Evolutionary conservation across 257 asterid species (phyloP).

Genomic region (Solanum acaule): DNA sequence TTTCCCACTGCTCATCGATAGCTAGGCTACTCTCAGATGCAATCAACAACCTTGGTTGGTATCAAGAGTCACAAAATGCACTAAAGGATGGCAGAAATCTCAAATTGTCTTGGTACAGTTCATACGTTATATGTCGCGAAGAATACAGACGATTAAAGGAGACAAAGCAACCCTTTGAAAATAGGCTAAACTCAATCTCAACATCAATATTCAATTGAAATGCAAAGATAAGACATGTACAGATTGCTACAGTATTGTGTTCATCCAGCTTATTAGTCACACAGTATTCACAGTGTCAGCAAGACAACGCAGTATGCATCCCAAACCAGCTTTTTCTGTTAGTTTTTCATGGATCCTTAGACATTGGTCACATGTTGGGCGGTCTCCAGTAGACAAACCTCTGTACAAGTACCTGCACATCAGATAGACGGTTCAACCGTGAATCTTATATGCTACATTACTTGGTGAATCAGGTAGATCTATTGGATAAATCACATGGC

Average conservation of each 20-base stretch:
- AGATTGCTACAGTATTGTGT: neutral
- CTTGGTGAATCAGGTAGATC: neutral
- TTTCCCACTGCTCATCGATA: neutral
- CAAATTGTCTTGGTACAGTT: neutral
- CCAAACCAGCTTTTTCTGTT: constrained; percentile 91
- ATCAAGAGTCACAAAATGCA: neutral
- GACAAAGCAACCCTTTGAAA: neutral
- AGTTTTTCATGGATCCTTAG: constrained; percentile 82
- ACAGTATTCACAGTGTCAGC: constrained; percentile 84
- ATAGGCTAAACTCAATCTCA: neutral
- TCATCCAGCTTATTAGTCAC: constrained; percentile 8
- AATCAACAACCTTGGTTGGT: neutral
- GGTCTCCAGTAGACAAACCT: constrained; percentile 95
- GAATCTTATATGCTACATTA: neutral
- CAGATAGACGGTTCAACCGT: neutral
- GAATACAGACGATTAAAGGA: neutral
- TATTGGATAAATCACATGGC: neutral
- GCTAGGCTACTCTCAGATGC: neutral
- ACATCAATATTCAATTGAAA: neutral
- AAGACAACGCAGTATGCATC: constrained; percentile 80
- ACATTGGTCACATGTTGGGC: constrained; percentile 98
- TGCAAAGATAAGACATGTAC: neutral
- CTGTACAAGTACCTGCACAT: constrained; percentile 76
- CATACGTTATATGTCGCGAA: neutral
- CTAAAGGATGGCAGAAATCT: neutral